Evolutionary conservation across 768 basidiomycete genomes (phyloP).

Genomic region (Auricularia sp.): DNA sequence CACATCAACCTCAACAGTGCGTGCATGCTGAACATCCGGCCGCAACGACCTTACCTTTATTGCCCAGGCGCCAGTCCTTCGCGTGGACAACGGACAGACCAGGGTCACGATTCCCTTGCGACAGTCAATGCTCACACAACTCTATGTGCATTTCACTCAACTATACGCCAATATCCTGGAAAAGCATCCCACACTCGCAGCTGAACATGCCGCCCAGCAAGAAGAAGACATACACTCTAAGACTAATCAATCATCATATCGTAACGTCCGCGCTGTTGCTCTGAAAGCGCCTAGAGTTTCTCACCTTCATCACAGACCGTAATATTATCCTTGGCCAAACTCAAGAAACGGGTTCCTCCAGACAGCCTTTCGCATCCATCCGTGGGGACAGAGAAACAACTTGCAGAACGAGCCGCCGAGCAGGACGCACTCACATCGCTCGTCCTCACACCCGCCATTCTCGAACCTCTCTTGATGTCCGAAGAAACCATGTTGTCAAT

Average conservation of each 20-base stretch:
- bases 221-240: conserved; percentile 71
- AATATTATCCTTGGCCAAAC: conserved; percentile 38
- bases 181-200: conserved; percentile 48
- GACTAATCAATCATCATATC: conserved; percentile 70
- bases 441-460: conserved; percentile 31
- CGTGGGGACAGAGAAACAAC: conserved; percentile 64
- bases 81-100: conserved; percentile 58
- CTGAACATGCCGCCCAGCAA: conserved; percentile 71
- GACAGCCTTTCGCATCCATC: conserved; percentile 52
- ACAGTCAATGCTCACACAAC: conserved; percentile 66
- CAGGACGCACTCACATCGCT: conserved; percentile 44
- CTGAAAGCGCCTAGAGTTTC: conserved; percentile 9
- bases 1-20: conserved; percentile 3
- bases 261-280: conserved; percentile 44
- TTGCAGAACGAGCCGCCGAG: conserved; percentile 44
- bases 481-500: conserved; percentile 47
- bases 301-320: conserved; percentile 29
- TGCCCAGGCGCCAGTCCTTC: conserved; percentile 58
- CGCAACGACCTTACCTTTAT: background rate
- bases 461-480: conserved; percentile 53
- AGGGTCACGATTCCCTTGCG: conserved; percentile 62
- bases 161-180: conserved; percentile 52
- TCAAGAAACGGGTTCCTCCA: conserved; percentile 48
- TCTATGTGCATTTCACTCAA: conserved; percentile 62
- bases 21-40: background rate